Base-by-base conservation (phyloP, 2,329 filamentous ascomycete species). In the Curvularia hawaiiensis region DNA sequence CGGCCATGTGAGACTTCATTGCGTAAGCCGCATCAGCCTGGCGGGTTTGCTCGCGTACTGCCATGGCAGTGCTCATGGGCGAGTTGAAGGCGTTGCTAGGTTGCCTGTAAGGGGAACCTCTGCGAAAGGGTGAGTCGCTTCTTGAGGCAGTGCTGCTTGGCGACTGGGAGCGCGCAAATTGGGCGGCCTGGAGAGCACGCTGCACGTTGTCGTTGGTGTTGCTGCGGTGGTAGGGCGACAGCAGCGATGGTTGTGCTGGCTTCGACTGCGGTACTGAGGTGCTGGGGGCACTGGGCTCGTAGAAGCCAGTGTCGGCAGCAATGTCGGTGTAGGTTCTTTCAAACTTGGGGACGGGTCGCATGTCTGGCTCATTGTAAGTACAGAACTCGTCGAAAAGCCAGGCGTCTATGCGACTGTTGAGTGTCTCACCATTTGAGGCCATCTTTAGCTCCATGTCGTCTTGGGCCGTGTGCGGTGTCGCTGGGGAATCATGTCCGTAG, bases 261-360 rank as follows among this genome's bases (percentile, higher is more conserved):
- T 84, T 77, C 16, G 45, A 75, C 79, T 68, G 66, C 16, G 70
- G 56, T 50, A 70, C 65, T 56, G 73, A 58, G 28, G 67, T 81
- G 3, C 85, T 79, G 4, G 85, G 79, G 0, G 88, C 82, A 59
- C 88, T 87, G 66, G 90, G 88, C 66, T 89, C 92, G 80, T 91
- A 96, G 0, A 96, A 83, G 75, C 95, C 55, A 33, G 55, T 91
- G 74, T 97, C 93, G 68, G 87, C 84, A 70, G 90, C 94, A 49
- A 91, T 84, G 70, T 96, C 92, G 18, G 92, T 94, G 79, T 95
- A 91, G 0, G 92, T 95, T 55, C 92, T 85, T 65, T 92, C 89
- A 62, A 96, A 84, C 77, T 94, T 95, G 26, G 92, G 90, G 63
- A 85, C 74, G 16, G 69, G 75, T 60, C 73, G 65, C 56, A 74